Conservation (phyloP, 1,284 basidiomycete species). For the Chondrostereum purpureum region DNA sequence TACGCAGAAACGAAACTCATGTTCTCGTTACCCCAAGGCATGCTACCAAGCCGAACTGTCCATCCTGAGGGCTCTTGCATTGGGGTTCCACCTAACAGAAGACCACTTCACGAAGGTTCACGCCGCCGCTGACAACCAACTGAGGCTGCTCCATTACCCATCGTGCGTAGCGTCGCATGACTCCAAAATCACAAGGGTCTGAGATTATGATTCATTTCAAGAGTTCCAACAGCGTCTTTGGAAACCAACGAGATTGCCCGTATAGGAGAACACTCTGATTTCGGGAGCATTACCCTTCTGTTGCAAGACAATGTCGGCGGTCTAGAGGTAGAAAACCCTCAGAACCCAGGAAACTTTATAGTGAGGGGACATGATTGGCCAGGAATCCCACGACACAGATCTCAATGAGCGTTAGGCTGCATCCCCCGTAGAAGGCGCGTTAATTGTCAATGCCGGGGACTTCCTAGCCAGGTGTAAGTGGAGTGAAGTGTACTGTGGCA, state of each 20-base stretch:
- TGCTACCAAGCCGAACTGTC: conserved; percentile 38
- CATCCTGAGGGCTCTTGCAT: conserved; percentile 43
- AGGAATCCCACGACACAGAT: too few relatives aligned
- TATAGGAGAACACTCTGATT: conserved; percentile 55
- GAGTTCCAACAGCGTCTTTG: conserved; percentile 29
- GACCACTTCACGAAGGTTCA: conserved; percentile 43
- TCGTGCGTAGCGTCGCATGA: conserved; percentile 23
- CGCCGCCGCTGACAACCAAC: conserved; percentile 45
- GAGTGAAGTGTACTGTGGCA: not conserved
- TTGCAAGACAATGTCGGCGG: conserved; percentile 57
- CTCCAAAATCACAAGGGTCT: too few relatives aligned
- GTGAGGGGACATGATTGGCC: too few relatives aligned
- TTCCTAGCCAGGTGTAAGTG: conserved; percentile 47
- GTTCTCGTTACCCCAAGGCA: conserved; percentile 17
- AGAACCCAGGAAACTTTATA: conserved; percentile 37
- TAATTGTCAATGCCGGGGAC: conserved; percentile 60
- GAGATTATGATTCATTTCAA: conserved; percentile 15
- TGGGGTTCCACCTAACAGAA: conserved; percentile 40
- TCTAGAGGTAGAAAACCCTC: conserved; percentile 52
- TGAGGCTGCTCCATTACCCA: conserved; percentile 54
- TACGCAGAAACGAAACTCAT: not conserved
- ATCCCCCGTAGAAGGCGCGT: conserved; percentile 40
- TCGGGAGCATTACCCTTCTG: conserved; percentile 49
- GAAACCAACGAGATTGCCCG: conserved; percentile 36
- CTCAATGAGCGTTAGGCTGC: conserved; percentile 37